These are phyloP conservation scores for Metarhizium album DNA, from an alignment of 2,329 filamentous ascomycete species.

Conservation along the genomic window DNA sequence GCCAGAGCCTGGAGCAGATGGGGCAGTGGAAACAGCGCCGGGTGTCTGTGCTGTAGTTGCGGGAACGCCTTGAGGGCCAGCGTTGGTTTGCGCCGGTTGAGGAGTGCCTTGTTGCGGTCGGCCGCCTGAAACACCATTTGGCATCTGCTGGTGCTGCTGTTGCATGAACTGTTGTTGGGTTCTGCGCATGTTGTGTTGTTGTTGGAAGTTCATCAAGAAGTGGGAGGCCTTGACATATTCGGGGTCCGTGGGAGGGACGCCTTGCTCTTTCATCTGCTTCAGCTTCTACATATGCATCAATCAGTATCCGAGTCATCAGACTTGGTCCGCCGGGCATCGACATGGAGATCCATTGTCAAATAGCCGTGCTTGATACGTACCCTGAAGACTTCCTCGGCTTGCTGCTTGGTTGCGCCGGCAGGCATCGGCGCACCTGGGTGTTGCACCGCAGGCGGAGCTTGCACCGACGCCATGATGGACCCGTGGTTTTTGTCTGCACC, in stretches of 20 bases:
- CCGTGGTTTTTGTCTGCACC: constrained; percentile 5
- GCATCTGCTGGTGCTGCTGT: constrained; percentile 34
- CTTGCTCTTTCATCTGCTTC: constrained; percentile 76
- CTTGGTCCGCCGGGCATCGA: neutral
- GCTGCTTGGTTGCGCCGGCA: constrained; percentile 60
- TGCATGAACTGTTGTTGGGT: constrained; percentile 33
- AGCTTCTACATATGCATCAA: constrained; percentile 52
- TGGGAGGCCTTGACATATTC: constrained; percentile 77
- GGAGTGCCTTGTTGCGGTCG: constrained; percentile 28
- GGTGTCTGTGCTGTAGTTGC: constrained; percentile 25
- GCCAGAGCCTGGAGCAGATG: constrained; percentile 19
- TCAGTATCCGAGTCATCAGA: neutral
- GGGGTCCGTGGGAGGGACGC: constrained; percentile 71
- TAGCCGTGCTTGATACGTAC: constrained; percentile 32
- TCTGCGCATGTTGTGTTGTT: constrained; percentile 47
- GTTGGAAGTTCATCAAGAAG: constrained; percentile 62
- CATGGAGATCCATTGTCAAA: neutral
- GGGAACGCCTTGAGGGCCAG: constrained; percentile 26
- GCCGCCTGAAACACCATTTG: constrained; percentile 34
- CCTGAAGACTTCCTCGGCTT: constrained; percentile 63
- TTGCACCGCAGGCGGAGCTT: constrained; percentile 58
- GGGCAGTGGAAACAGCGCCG: constrained; percentile 20
- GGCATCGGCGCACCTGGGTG: constrained; percentile 53
- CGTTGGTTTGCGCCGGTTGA: constrained; percentile 20
- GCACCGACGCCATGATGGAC: constrained; percentile 67